A percentile compares a stretch with the other conserved stretches of the same genome.
phyloP scores from a whole-genome alignment of 2,329 filamentous ascomycete species.

The Arthrinium puccinioides region DNA sequence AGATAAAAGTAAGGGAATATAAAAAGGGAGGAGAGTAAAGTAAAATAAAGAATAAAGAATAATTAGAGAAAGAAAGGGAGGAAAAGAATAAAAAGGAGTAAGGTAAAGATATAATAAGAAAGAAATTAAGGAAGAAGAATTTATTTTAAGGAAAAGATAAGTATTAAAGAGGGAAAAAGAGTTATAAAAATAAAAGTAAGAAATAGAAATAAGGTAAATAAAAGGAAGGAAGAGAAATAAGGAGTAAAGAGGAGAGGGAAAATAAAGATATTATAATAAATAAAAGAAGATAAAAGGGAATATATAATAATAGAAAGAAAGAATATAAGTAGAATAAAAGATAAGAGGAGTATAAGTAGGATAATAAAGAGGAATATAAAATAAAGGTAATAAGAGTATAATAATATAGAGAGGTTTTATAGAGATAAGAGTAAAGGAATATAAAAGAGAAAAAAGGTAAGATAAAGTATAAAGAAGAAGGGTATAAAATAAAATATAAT shows the following conservation, averaged over 20 bases:
- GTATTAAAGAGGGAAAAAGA: neutral
- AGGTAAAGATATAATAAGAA: constrained; percentile 4
- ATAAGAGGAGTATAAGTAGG: too few species aligned
- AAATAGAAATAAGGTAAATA: constrained; percentile 8
- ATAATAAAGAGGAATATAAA: neutral
- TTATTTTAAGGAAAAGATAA: constrained; percentile 5
- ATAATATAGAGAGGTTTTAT: neutral
- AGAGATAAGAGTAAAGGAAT: neutral
- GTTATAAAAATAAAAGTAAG: too few species aligned
- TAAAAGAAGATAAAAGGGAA: neutral
- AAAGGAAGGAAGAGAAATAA: constrained; percentile 9
- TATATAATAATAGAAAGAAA: neutral
- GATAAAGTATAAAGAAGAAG: neutral
- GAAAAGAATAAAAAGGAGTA: constrained; percentile 1
- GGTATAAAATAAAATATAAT: neutral
- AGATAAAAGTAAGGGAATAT: neutral
- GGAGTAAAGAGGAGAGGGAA: neutral
- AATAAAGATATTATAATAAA: too few species aligned
- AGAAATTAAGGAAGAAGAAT: constrained; percentile 10
- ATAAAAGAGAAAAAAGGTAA: neutral
- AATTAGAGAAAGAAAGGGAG: neutral
- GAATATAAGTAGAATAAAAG: neutral
- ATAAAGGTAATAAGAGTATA: neutral
- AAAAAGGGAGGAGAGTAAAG: neutral
- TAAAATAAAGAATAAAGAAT: neutral